Percentiles rank a stretch among this genome's conserved stretches.
These are phyloP conservation scores for Lentinula detonsa DNA, from an alignment of 768 basidiomycete genomes.

Conservation along the genomic window DNA sequence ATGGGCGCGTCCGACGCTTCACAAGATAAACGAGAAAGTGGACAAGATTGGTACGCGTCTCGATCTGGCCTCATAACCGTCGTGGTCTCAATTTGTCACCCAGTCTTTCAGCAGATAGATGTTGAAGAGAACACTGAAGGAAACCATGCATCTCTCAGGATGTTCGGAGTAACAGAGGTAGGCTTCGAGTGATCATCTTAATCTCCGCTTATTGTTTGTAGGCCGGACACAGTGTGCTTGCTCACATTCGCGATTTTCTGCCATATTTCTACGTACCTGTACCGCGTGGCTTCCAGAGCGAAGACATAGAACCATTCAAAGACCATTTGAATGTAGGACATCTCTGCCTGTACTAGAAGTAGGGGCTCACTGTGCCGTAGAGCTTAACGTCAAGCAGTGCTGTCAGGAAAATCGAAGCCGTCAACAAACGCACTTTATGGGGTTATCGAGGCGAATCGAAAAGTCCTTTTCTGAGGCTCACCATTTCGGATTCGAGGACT, in stretches of 20 bases:
- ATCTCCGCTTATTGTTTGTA: conserved; percentile 20
- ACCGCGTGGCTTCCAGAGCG: conserved; percentile 73
- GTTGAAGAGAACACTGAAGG: conserved; percentile 59
- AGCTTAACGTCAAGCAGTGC: conserved; percentile 23
- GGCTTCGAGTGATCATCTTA: not conserved
- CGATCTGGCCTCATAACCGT: not conserved
- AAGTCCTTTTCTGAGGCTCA: conserved; percentile 82
- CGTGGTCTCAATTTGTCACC: not conserved
- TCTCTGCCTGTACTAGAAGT: not conserved
- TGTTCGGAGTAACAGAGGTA: conserved; percentile 92
- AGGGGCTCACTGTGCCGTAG: conserved; percentile 16
- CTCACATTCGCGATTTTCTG: conserved; percentile 72
- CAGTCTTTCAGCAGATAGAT: conserved; percentile 97
- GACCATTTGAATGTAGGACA: conserved; percentile 68
- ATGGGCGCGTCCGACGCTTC: conserved; percentile 64
- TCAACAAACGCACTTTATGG: conserved; percentile 73
- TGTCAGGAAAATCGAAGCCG: conserved; percentile 50
- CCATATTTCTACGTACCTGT: conserved; percentile 93
- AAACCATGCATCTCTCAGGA: conserved; percentile 43
- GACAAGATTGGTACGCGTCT: conserved; percentile 60
- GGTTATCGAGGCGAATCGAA: conserved; percentile 82
- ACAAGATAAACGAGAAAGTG: conserved; percentile 46
- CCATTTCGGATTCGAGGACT: conserved; percentile 61
- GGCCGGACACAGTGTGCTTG: conserved; percentile 87
- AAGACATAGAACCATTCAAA: conserved; percentile 61